Conservation (phyloP, 371 early-diverging fungal species). For the Mortierella sp. region DNA sequence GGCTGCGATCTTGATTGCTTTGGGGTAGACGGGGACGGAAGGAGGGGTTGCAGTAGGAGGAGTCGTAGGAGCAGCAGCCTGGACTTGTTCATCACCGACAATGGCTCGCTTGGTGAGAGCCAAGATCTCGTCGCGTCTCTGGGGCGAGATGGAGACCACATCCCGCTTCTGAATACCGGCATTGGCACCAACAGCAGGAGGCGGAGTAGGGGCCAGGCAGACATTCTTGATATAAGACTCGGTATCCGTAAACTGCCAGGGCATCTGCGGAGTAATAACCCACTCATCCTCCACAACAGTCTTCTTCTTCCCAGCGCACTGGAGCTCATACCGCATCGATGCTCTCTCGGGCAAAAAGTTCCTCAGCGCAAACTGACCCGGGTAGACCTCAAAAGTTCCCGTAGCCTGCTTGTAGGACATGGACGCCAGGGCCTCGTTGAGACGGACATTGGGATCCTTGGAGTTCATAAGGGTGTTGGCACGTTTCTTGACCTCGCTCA, state of each 20-base stretch:
- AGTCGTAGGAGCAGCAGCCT: not conserved
- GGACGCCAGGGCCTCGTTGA: slow-evolving; percentile 23
- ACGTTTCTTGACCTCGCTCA: slow-evolving; percentile 4
- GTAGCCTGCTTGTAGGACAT: not conserved
- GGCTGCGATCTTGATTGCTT: slow-evolving; percentile 15
- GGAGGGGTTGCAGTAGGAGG: not conserved
- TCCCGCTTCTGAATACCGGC: slow-evolving; percentile 1
- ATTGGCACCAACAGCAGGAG: not conserved
- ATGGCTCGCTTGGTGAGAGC: not conserved
- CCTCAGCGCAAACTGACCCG: slow-evolving; percentile 14
- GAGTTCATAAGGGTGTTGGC: not conserved
- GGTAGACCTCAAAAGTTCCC: not conserved
- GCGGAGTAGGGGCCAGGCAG: slow-evolving; percentile 9
- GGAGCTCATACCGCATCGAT: slow-evolving; percentile 11
- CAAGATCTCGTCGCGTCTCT: not conserved
- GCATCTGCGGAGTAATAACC: not conserved
- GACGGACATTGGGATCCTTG: slow-evolving; percentile 27
- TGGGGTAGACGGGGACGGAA: slow-evolving; percentile 6
- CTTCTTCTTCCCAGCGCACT: slow-evolving; percentile 12
- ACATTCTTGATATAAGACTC: slow-evolving; percentile 16
- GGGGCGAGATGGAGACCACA: not conserved
- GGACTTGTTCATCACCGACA: not conserved
- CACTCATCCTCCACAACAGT: slow-evolving; percentile 3
- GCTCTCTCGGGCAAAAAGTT: slow-evolving; percentile 4
- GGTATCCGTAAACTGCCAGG: slow-evolving; percentile 16